Conservation (phyloP, 148 eudicot genomes). For the Rhododendron vialii region DNA sequence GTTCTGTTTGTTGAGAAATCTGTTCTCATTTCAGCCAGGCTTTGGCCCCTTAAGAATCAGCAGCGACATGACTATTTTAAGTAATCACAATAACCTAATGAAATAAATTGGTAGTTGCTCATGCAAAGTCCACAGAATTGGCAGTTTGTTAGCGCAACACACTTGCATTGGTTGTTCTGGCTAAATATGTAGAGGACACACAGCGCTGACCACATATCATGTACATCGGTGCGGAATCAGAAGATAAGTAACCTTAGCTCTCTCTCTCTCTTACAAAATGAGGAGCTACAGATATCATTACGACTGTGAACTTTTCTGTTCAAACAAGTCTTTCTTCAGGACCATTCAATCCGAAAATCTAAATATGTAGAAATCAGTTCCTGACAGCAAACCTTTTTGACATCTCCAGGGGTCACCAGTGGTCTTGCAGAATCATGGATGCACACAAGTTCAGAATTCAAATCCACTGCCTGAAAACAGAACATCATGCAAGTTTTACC, state of each 20-base stretch:
- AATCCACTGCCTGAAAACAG: slow-evolving; percentile 58
- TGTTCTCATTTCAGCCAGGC: not conserved
- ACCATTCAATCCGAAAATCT: not conserved
- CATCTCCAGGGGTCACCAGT: slow-evolving; percentile 56
- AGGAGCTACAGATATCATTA: not conserved
- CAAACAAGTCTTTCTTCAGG: not conserved
- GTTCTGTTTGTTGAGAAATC: not conserved
- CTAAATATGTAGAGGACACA: not conserved
- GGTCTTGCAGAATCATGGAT: slow-evolving; percentile 99
- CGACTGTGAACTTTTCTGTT: not conserved
- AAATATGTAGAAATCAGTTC: not conserved
- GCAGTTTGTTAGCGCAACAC: not conserved
- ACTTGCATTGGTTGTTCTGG: not conserved
- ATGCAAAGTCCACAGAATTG: not conserved
- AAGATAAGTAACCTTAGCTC: not conserved
- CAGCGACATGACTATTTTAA: not conserved
- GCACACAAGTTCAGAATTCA: slow-evolving; percentile 71
- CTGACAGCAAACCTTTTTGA: slow-evolving; percentile 50
- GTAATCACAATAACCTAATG: not conserved
- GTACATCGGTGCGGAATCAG: not conserved
- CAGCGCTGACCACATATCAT: not conserved
- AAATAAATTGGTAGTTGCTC: not conserved
- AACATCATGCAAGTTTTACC: not conserved
- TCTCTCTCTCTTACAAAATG: not conserved
- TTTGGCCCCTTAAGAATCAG: not conserved